Evolutionary conservation across 2,329 filamentous ascomycete genomes (phyloP), one percentile per base, ranked within the genome.

Genomic region (Monilinia vaccinii-corymbosi): DNA sequence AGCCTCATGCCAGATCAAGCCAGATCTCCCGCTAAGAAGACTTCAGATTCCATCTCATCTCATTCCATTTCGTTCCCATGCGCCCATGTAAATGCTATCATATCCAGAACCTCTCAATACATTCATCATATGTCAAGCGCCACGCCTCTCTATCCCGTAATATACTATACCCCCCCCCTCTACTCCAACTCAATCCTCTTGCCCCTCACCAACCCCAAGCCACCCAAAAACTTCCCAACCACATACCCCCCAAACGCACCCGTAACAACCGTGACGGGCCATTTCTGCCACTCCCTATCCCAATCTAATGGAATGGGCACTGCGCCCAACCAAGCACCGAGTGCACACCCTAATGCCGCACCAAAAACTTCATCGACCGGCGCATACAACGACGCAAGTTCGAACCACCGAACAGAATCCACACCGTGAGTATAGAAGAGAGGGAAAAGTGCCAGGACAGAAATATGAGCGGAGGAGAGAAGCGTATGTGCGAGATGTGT

Each of bases 221-320:
- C 81, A 0, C 86, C 85, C 21, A 84, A 65, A 59, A 83, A 69
- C 71, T 88, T 86, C 1, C 91, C 91, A 14, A 89, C 65, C 1
- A 83, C 78, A 73, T 89, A 91, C 1, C 94, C 94, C 7, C 83
- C 75, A 73, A 96, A 97, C 21, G 88, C 79, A 3, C 94, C 94
- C 2, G 83, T 85, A 5, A 97, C 75, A 61, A 99, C 88, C 0
- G 94, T 99, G 51, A 97, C 87, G 0, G 94, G 94, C 89, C 93
- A 99, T 73, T 87, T 89, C 81, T 99, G 94, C 94, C 94, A 99
- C 68, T 96, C 91, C n/a, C 94, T 85, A 73, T 99, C 94, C 93
- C 93, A 97, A 73, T 99, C 94, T 66, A 99, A 77, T 2, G 94
- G 94, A 67, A 99, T 97, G 0, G 95, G 94, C 57, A 97, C 84